Evolutionary conservation across 768 basidiomycete genomes (phyloP).

Genomic region (Pluteus cervinus): DNA sequence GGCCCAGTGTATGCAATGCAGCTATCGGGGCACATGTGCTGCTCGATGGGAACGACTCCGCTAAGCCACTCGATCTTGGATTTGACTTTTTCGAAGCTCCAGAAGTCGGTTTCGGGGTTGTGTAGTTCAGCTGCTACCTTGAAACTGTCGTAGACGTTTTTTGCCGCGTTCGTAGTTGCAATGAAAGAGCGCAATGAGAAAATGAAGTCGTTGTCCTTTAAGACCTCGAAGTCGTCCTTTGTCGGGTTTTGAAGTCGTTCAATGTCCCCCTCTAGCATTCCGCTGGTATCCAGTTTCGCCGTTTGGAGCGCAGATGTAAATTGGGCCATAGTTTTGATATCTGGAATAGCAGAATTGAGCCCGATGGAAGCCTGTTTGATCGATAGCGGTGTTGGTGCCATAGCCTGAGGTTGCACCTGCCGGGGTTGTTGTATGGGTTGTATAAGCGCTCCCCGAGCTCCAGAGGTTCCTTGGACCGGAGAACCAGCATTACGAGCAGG

Average conservation of each 20-base stretch:
- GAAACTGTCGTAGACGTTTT: slow-evolving; percentile 9
- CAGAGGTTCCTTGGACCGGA: too few relatives aligned
- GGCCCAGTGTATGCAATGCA: slow-evolving; percentile 13
- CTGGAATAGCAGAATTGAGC: too few relatives aligned
- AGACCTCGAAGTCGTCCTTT: slow-evolving; percentile 3
- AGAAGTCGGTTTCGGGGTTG: slow-evolving; percentile 19
- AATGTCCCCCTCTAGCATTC: too few relatives aligned
- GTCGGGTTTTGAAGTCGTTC: slow-evolving; percentile 18
- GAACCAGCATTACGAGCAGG: too few relatives aligned
- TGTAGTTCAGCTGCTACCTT: background rate
- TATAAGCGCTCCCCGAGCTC: too few relatives aligned
- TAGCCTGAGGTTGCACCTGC: too few relatives aligned
- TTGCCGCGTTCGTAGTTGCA: slow-evolving; percentile 9
- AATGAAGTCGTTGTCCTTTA: slow-evolving; percentile 12
- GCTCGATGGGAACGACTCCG: slow-evolving; percentile 24
- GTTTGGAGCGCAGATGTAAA: too few relatives aligned
- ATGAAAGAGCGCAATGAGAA: slow-evolving; percentile 13
- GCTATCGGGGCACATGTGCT: slow-evolving; percentile 37
- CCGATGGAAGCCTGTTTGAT: too few relatives aligned
- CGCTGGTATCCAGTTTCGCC: too few relatives aligned
- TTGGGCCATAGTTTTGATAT: too few relatives aligned
- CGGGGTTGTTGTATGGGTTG: too few relatives aligned
- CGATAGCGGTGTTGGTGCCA: too few relatives aligned
- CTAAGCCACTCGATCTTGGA: slow-evolving; percentile 18
- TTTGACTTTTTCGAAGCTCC: slow-evolving; percentile 22